phyloP scores from a whole-genome alignment of 2,329 filamentous ascomycete species.

The Verticillium nonalfalfae region DNA sequence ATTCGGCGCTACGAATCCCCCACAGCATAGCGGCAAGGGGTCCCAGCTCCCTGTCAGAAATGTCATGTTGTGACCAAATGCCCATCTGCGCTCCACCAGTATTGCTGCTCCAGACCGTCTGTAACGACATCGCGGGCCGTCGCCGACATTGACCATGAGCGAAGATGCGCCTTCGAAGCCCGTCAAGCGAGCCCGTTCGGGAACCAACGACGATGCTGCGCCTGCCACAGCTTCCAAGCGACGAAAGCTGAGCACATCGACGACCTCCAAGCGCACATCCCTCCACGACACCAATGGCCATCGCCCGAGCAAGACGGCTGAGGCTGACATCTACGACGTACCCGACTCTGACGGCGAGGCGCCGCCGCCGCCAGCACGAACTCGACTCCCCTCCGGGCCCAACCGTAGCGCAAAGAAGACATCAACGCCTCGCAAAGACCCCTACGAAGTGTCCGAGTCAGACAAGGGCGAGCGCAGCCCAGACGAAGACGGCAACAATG shows the following conservation, averaged over 20 bases:
- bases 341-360: slow-evolving; percentile 16
- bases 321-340: slow-evolving; percentile 12
- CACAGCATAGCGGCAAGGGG: neutral
- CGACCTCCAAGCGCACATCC: slow-evolving; percentile 12
- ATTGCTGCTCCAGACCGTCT: neutral
- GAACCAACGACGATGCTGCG: neutral
- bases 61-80: neutral
- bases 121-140: neutral
- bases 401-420: neutral
- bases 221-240: slow-evolving; percentile 15
- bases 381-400: neutral
- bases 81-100: neutral
- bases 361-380: neutral
- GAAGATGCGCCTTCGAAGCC: slow-evolving; percentile 9
- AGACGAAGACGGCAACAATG: neutral
- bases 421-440: neutral
- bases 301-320: neutral
- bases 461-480: slow-evolving; percentile 5
- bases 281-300: neutral
- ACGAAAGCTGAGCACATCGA: slow-evolving; percentile 21
- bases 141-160: slow-evolving; percentile 14
- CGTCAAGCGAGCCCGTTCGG: slow-evolving; percentile 1
- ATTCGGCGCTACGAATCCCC: neutral
- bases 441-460: slow-evolving; percentile 14
- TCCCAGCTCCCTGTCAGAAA: neutral